A percentile compares a stretch with the other conserved stretches of the same genome.
phyloP scores from a whole-genome alignment of 225 moss, liverwort and hornwort genomes.

The Polytrichum formosum region DNA sequence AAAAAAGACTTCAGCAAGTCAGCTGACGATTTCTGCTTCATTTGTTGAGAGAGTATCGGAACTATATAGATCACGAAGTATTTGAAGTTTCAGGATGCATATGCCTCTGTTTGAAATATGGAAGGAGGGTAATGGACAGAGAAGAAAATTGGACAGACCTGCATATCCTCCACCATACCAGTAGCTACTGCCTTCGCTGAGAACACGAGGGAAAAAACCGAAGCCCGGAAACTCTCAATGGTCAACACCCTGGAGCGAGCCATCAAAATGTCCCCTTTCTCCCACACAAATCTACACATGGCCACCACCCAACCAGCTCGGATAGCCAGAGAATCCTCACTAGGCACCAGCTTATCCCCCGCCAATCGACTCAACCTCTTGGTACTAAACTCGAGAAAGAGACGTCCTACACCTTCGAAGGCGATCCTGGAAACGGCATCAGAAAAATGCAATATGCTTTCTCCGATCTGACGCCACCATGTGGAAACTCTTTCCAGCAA shows the following conservation, averaged over 20 bases:
- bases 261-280: slow-evolving; percentile 74
- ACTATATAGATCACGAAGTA: too few relatives aligned
- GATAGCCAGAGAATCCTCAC: slow-evolving; percentile 88
- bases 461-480: slow-evolving; percentile 93
- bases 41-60: background rate
- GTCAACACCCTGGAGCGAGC: slow-evolving; percentile 81
- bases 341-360: slow-evolving; percentile 91
- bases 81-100: background rate
- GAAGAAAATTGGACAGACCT: slow-evolving; percentile 18
- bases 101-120: background rate
- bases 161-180: slow-evolving; percentile 94
- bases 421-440: slow-evolving; percentile 90
- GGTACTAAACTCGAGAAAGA: slow-evolving; percentile 85
- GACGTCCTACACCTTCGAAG: slow-evolving; percentile 78
- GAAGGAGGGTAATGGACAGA: background rate
- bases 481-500: slow-evolving; percentile 70
- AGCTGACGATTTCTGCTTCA: background rate
- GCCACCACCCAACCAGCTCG: slow-evolving; percentile 87
- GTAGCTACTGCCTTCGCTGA: slow-evolving; percentile 94
- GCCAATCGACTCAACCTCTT: slow-evolving; percentile 91
- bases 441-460: slow-evolving; percentile 82
- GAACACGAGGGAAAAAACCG: slow-evolving; percentile 83
- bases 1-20: background rate
- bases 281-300: slow-evolving; percentile 96
- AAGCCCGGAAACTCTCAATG: slow-evolving; percentile 79